phyloP scores from a whole-genome alignment of 371 early-diverging fungal genomes.

The Chytridiales sp. region DNA sequence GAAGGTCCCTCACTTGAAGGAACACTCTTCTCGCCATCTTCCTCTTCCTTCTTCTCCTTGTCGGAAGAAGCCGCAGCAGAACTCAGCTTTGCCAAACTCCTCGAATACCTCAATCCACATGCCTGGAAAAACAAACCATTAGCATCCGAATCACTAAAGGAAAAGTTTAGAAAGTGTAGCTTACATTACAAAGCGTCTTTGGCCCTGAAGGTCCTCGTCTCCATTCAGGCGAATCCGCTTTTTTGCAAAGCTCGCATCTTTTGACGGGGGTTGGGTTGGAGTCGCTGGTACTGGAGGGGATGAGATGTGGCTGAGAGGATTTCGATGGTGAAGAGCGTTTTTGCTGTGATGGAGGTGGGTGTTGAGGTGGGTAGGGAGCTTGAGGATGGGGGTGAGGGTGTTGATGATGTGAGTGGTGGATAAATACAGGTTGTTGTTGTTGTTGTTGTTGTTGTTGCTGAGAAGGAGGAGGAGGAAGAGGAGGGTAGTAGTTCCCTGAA shows the following conservation, averaged over 20 bases:
- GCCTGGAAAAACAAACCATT: background rate
- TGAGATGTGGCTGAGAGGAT: too few relatives aligned
- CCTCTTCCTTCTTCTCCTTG: too few relatives aligned
- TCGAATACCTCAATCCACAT: background rate
- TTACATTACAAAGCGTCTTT: background rate
- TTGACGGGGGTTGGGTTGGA: constrained; percentile 7
- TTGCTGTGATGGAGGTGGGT: background rate
- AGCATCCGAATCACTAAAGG: background rate
- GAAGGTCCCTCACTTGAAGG: too few relatives aligned
- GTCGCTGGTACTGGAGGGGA: background rate
- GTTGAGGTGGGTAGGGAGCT: background rate
- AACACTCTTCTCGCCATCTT: too few relatives aligned
- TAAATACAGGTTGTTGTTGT: background rate
- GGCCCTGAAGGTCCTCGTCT: background rate
- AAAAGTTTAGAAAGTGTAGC: background rate
- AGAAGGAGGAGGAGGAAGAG: background rate
- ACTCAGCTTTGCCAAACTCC: background rate
- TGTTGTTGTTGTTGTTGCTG: background rate
- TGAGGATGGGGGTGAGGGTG: constrained; percentile 1
- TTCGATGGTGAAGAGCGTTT: too few relatives aligned
- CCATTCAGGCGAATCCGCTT: constrained; percentile 12
- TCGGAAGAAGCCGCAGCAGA: too few relatives aligned
- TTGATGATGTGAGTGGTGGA: background rate
- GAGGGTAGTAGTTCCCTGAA: background rate
- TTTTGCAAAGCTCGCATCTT: constrained; percentile 5